A percentile compares a stretch with the other conserved stretches of the same genome.
These are phyloP conservation scores for Coemansia sp. DNA, from an alignment of 371 early-diverging fungal species.

Conservation along the genomic window DNA sequence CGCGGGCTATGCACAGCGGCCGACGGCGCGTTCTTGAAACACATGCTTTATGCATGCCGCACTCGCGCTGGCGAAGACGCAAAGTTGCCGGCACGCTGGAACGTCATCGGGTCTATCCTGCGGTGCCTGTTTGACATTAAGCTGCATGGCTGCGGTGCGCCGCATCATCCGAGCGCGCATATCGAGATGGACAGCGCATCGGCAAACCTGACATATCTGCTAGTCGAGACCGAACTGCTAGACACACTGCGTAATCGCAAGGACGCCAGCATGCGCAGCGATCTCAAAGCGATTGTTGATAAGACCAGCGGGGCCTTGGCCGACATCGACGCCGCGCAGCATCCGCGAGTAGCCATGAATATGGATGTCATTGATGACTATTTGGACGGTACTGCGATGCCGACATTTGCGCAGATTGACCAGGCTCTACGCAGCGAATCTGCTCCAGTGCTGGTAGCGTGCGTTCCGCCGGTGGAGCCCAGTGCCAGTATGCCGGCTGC, in stretches of 20 bases:
- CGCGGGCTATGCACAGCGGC: conserved; percentile 43
- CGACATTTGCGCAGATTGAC: conserved; percentile 21
- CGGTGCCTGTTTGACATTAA: conserved; percentile 41
- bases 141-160: conserved; percentile 21
- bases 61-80: neutral
- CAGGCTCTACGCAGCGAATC: neutral
- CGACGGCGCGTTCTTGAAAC: conserved; percentile 28
- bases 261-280: conserved; percentile 39
- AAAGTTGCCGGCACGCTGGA: conserved; percentile 10
- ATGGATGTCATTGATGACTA: conserved; percentile 37
- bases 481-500: conserved; percentile 10
- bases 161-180: conserved; percentile 19
- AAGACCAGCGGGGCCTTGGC: conserved; percentile 17
- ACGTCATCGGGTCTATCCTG: conserved; percentile 25
- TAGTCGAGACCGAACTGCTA: conserved; percentile 34
- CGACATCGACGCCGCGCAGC: conserved; percentile 21
- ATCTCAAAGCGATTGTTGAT: conserved; percentile 40
- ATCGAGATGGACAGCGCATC: conserved; percentile 34
- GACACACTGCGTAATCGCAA: conserved; percentile 23
- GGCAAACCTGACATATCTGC: conserved; percentile 25
- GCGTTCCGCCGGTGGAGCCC: conserved; percentile 8
- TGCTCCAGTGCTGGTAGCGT: neutral
- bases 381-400: conserved; percentile 45
- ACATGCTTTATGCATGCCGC: conserved; percentile 15
- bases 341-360: conserved; percentile 38